Evolutionary conservation across 2,329 filamentous ascomycete species (phyloP).

Genomic region (Zymoseptoria tritici): DNA sequence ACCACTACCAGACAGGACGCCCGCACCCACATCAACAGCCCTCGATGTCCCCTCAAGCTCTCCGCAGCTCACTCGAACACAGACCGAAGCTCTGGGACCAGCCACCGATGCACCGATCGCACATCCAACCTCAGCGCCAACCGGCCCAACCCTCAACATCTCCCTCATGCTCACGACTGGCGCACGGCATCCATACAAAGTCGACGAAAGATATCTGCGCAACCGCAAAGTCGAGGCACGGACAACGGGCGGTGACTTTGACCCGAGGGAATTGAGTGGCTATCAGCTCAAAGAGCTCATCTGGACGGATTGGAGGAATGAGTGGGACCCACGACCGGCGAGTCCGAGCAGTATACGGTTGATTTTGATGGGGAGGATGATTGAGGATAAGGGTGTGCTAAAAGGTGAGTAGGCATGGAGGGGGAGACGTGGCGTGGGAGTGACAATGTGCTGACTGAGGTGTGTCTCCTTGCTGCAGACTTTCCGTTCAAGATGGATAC

Average conservation of each 20-base stretch:
- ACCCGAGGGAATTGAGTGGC: constrained; percentile 84
- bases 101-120: constrained; percentile 37
- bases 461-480: constrained; percentile 44
- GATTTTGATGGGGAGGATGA: constrained; percentile 83
- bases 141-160: constrained; percentile 54
- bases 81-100: constrained; percentile 42
- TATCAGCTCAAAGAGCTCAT: constrained; percentile 94
- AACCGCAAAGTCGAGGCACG: constrained; percentile 75
- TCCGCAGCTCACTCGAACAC: constrained; percentile 26
- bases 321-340: constrained; percentile 81
- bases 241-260: constrained; percentile 53
- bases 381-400: constrained; percentile 80
- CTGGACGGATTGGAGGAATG: constrained; percentile 75
- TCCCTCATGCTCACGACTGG: constrained; percentile 71
- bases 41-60: background rate
- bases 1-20: background rate
- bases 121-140: constrained; percentile 27
- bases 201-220: constrained; percentile 76
- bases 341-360: constrained; percentile 84
- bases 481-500: constrained; percentile 68
- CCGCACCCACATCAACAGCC: background rate
- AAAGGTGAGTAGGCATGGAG: constrained; percentile 55
- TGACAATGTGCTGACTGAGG: background rate
- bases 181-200: constrained; percentile 78
- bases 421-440: background rate